Base-by-base conservation (phyloP, 2,329 filamentous ascomycete genomes). In the Penicillium sp. region DNA sequence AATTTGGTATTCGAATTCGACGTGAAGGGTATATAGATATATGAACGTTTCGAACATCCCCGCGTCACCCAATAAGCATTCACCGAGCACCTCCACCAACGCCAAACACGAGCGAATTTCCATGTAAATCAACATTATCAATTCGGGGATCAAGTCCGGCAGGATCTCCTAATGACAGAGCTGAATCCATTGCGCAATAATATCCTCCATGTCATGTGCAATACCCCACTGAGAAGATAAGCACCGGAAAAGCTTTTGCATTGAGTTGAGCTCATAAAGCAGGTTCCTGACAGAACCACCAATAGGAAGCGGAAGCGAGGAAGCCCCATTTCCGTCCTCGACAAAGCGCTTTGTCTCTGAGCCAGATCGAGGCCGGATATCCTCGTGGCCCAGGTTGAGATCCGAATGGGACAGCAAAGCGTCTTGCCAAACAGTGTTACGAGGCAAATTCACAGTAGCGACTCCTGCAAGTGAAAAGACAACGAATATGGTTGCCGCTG, bases 241-340 rank as follows among this genome's bases (percentile, higher is more conserved):
- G 45, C 76, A 77, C 32, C 74, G 67, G 50, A 78, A 78, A 10
- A 79, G 61, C 61, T 78, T 78, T 55, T 77, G 75, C 66, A 78
- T 75, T 18, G 75, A 76, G 56, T 78, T 78, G 57, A 79, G 62
- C 56, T 79, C 76, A 57, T 79, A 79, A n/a, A 77, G 59, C 38
- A 79, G 59, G 64, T 78, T 77, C 41, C 73, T 69, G 13, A 66
- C 67, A 6, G 64, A 63, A 1, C 60, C 67, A 9, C 62, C 64
- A 2, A 62, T 58, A 3, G 62, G 56, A 10, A 58, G 59, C 3
- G 64, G 57, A 9, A 58, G 60, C 6, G 64, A 58, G 1, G 64
- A 58, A 10, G 57, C 54, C 2, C 67, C 69, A 21, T 68, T 55
- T 4, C 54, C 46, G 1, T 37, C 68, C 37, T 70, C 64, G 5